Percentiles rank a stretch among this genome's conserved stretches.
Conservation (phyloP, 192 early-diverging fungal species). For the Helicostylum pulchrum region DNA sequence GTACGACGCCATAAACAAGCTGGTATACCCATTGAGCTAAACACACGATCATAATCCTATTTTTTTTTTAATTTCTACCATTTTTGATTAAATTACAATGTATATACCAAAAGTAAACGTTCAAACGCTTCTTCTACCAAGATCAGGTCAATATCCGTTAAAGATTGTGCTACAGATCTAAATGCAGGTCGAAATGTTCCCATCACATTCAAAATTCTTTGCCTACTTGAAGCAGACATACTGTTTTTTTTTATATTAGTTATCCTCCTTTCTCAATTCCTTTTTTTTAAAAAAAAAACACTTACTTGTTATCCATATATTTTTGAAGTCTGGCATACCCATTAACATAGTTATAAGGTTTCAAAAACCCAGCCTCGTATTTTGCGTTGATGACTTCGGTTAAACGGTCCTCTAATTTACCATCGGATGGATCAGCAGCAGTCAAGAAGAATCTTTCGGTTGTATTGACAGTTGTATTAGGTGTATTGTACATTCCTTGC, state of each 20-base stretch:
- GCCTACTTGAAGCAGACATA: slow-evolving; percentile 68
- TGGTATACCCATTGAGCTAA: slow-evolving; percentile 93
- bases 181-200: slow-evolving; percentile 90
- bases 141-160: slow-evolving; percentile 93
- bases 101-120: slow-evolving; percentile 71
- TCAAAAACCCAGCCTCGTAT: slow-evolving; percentile 91
- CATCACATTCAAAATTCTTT: slow-evolving; percentile 86
- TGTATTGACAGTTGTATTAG: slow-evolving; percentile 2
- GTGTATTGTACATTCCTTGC: neutral
- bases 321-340: slow-evolving; percentile 86
- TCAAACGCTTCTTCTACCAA: slow-evolving; percentile 98
- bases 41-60: slow-evolving; percentile 93
- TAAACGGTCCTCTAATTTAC: slow-evolving; percentile 83
- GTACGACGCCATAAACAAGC: slow-evolving; percentile 95
- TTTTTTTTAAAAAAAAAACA: neutral
- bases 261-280: neutral
- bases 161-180: slow-evolving; percentile 77
- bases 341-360: slow-evolving; percentile 95
- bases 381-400: slow-evolving; percentile 93
- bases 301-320: slow-evolving; percentile 86
- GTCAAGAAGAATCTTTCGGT: slow-evolving; percentile 86
- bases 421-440: slow-evolving; percentile 88
- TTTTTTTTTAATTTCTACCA: neutral
- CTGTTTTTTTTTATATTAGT: slow-evolving; percentile 21
- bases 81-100: neutral